phyloP scores from a whole-genome alignment of 495 filamentous ascomycete genomes.

The Tuber microsphaerosporum region DNA sequence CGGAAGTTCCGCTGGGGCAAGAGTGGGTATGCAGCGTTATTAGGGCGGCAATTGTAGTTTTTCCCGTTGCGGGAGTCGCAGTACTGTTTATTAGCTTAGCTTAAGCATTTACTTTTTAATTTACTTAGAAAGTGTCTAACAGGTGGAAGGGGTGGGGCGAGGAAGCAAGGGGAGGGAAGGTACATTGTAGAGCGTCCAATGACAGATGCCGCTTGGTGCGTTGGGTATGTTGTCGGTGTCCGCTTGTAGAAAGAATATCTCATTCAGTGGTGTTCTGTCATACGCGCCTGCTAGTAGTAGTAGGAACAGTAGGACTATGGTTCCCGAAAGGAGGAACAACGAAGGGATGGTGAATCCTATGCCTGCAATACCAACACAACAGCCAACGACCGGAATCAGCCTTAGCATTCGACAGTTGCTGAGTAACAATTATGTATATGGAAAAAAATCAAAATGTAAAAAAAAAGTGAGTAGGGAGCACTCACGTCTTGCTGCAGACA shows the following conservation, averaged over 20 bases:
- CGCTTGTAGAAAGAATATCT: constrained; percentile 63
- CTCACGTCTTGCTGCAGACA: constrained; percentile 3
- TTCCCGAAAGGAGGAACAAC: constrained; percentile 57
- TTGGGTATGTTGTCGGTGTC: constrained; percentile 56
- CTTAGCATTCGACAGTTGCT: not conserved
- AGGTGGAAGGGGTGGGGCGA: constrained; percentile 6
- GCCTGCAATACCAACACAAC: constrained; percentile 17
- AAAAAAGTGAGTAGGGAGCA: not conserved
- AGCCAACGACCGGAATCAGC: not conserved
- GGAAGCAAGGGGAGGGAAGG: constrained; percentile 5
- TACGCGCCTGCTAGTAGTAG: constrained; percentile 56
- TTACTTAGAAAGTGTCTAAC: not conserved
- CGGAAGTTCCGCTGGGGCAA: constrained; percentile 60
- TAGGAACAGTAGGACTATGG: constrained; percentile 59
- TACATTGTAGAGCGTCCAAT: constrained; percentile 67
- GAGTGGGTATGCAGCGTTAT: constrained; percentile 57
- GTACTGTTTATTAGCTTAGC: constrained; percentile 25
- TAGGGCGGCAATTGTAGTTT: constrained; percentile 51
- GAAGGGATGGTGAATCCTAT: constrained; percentile 50
- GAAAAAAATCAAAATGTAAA: not conserved
- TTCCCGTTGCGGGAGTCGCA: constrained; percentile 45
- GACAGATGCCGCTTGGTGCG: constrained; percentile 49
- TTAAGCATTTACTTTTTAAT: not conserved
- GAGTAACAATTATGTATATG: constrained; percentile 1
- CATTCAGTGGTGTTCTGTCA: constrained; percentile 54